Conservation (phyloP, 352 stramenopile species). For the Phytopythium kandeliae region DNA sequence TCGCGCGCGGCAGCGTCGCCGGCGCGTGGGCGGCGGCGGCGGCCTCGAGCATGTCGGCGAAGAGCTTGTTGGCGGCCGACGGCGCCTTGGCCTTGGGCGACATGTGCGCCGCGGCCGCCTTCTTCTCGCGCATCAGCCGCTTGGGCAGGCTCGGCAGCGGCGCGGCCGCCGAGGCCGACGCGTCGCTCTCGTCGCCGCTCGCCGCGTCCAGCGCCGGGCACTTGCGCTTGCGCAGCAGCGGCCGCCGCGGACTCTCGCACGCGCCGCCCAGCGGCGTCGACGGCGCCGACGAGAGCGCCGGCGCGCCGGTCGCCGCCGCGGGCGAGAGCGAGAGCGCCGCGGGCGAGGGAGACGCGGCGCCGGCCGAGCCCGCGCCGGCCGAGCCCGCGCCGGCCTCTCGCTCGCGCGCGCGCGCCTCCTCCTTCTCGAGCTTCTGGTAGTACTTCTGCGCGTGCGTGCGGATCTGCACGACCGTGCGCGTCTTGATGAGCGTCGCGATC, state of each 20-base stretch:
- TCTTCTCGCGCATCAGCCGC: conserved; percentile 62
- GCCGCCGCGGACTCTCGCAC: conserved; percentile 2
- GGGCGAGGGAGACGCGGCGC: neutral
- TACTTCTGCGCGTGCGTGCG: conserved; percentile 88
- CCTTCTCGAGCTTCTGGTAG: conserved; percentile 88
- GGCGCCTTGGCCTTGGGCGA: conserved; percentile 68
- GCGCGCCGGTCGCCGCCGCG: too few species aligned
- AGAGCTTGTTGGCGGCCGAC: conserved; percentile 33
- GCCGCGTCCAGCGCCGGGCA: conserved; percentile 20
- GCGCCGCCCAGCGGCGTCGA: conserved; percentile 2
- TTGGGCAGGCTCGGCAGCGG: conserved; percentile 55
- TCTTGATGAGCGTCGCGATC: conserved; percentile 94
- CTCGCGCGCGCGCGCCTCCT: conserved; percentile 72
- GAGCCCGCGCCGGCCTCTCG: conserved; percentile 13
- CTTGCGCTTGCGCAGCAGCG: conserved; percentile 63
- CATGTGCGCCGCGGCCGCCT: conserved; percentile 43
- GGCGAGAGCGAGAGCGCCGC: neutral
- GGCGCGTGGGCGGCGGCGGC: neutral
- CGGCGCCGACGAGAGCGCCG: conserved; percentile 6
- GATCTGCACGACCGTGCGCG: conserved; percentile 89
- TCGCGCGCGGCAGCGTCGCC: neutral
- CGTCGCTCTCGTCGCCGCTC: conserved; percentile 17
- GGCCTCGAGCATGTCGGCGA: conserved; percentile 26
- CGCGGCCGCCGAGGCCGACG: too few species aligned
- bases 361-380: conserved; percentile 3